Evolutionary conservation across 2,329 filamentous ascomycete species (phyloP), one percentile per base, ranked within the genome.

Genomic region (Xylariaceae sp.): DNA sequence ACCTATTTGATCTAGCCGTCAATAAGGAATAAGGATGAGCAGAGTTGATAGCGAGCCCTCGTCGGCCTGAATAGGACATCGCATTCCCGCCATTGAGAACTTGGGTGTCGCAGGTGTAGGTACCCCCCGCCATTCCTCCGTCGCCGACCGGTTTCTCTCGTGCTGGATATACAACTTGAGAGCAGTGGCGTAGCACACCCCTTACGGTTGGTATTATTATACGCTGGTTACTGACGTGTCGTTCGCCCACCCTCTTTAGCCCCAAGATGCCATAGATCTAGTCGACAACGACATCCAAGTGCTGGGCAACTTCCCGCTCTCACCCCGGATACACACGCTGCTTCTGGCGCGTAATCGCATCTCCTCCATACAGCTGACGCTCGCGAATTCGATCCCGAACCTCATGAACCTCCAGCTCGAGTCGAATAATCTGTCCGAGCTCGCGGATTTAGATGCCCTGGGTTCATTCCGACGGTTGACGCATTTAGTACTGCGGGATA

Each of bases 61-160:
- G 71, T 73, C 67, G 67, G 69, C 70, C 68, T 73, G 65, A 84
- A 79, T 84, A 99, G 94, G 94, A 78, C 92, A 97, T 77, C 92
- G 95, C 78, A 97, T 99, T 72, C 90, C 92, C 67, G 83, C 87
- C 57, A 96, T 99, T 77, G 94, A 99, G 80, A 99, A 99, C 74
- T 76, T 99, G 76, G 94, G 94, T 78, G 89, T 91, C 69, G 92
- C 94, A 65, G 89, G 89, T 69, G 90, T 95, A 76, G 30, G 40
- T 59, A 46, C 29, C 53, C 32, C 53, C 45, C 41, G 42, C 51
- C 29, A 53, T 36, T 29, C 8, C 8, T 3, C 2, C 16, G n/a
- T 51, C 32, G 32, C 32, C 52, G 43, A 43, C 49, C 51, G 2
- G 13, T 16, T 22, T 26, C 19, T 26, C 16, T 18, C n/a, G n/a